A percentile compares a stretch with the other conserved stretches of the same genome.
Evolutionary conservation across 139 green algal species (phyloP).

Genomic region (Coelastrella sp.): DNA sequence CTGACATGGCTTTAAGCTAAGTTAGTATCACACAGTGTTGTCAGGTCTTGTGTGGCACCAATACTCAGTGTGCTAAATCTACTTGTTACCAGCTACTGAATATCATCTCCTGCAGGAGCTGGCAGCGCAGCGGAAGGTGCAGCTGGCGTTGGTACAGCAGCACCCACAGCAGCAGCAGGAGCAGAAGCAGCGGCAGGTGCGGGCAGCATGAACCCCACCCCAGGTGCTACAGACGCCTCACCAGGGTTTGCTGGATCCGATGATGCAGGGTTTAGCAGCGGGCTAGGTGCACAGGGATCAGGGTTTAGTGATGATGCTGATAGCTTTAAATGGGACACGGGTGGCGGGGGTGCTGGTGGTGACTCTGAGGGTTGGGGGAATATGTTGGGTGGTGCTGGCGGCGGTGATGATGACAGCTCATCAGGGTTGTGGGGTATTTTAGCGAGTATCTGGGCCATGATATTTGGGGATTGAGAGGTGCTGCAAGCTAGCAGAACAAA

Average conservation of each 20-base stretch:
- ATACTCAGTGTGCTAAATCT: background rate
- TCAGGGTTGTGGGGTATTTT: constrained; percentile 28
- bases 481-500: too few relatives aligned
- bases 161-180: background rate
- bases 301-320: constrained; percentile 47
- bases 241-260: background rate
- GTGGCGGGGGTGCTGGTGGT: background rate
- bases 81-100: background rate
- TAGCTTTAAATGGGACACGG: constrained; percentile 37
- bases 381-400: background rate
- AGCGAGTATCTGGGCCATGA: constrained; percentile 30
- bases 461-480: constrained; percentile 4
- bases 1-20: too few relatives aligned
- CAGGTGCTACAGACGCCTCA: background rate
- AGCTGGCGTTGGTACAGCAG: background rate
- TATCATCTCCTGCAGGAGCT: background rate
- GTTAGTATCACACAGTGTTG: too few relatives aligned
- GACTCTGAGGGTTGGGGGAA: background rate
- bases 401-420: constrained; percentile 33
- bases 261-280: constrained; percentile 28
- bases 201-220: background rate
- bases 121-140: background rate
- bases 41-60: background rate
- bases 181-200: constrained; percentile 8
- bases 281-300: background rate